phyloP scores from a whole-genome alignment of 352 stramenopile genomes.

The Saprolegnia parasitica region DNA sequence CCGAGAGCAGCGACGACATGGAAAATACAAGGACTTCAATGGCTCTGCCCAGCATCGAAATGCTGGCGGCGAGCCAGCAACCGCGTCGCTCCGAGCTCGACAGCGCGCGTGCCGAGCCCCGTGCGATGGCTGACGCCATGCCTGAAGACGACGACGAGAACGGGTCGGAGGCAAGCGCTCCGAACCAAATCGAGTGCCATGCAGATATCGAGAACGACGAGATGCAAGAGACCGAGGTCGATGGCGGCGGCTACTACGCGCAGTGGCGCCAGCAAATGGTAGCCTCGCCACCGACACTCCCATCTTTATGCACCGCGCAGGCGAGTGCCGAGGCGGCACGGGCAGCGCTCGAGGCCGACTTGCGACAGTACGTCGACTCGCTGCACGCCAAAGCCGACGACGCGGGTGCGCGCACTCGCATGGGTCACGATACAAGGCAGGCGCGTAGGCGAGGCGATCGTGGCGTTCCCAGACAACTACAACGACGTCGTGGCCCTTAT shows the following conservation, averaged over 20 bases:
- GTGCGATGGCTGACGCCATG: background rate
- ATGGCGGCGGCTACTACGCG: constrained; percentile 8
- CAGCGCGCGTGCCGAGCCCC: too few relatives aligned
- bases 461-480: constrained; percentile 27
- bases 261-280: constrained; percentile 21
- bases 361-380: constrained; percentile 8
- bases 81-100: too few relatives aligned
- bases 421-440: background rate
- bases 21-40: too few relatives aligned
- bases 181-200: background rate
- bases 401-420: background rate
- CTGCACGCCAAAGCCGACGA: constrained; percentile 21
- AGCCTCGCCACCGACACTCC: background rate
- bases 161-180: background rate
- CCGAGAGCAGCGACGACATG: background rate
- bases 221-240: background rate
- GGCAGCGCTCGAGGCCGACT: background rate
- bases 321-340: constrained; percentile 4
- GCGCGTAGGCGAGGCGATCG: constrained; percentile 11
- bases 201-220: too few relatives aligned
- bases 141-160: background rate
- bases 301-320: background rate
- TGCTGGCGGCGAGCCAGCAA: too few relatives aligned
- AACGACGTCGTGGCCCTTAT: constrained; percentile 21
- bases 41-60: too few relatives aligned